A percentile compares a stretch with the other conserved stretches of the same genome.
Evolutionary conservation across 176 grass and related monocot species (phyloP).

Genomic region (Hsuehochloa calcarea): DNA sequence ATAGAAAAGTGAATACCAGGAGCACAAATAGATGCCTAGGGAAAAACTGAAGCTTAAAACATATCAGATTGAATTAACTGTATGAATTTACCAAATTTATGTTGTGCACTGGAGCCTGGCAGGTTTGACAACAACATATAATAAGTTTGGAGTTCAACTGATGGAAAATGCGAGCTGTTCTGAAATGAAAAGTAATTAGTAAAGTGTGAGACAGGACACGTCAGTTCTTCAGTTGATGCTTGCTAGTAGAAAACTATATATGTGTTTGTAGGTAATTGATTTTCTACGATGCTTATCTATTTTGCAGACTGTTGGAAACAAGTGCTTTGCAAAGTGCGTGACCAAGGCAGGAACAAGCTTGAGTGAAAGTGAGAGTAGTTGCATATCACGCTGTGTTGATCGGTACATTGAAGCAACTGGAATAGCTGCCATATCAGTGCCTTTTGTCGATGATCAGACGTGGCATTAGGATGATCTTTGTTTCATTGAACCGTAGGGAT

Average conservation of each 20-base stretch:
- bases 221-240: too few species aligned
- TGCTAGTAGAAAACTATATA: neutral
- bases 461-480: neutral
- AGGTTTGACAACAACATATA: neutral
- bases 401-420: constrained; percentile 84
- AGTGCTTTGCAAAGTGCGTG: constrained; percentile 92
- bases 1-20: neutral
- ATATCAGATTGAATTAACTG: neutral
- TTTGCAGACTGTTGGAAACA: constrained; percentile 73
- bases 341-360: constrained; percentile 88
- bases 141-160: neutral
- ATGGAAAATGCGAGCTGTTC: neutral
- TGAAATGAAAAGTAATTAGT: constrained; percentile 19
- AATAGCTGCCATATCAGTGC: constrained; percentile 51
- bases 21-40: neutral
- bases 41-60: neutral
- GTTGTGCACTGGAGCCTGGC: neutral
- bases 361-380: constrained; percentile 80
- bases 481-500: neutral
- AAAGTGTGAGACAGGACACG: too few species aligned
- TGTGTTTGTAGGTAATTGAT: neutral
- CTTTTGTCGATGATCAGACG: constrained; percentile 18
- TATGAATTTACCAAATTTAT: neutral
- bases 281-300: neutral
- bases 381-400: constrained; percentile 81